Evolutionary conservation across 225 moss, liverwort and hornwort species (phyloP), one percentile per base, ranked within the genome.

Genomic region (Physcomitrellopsis africana): DNA sequence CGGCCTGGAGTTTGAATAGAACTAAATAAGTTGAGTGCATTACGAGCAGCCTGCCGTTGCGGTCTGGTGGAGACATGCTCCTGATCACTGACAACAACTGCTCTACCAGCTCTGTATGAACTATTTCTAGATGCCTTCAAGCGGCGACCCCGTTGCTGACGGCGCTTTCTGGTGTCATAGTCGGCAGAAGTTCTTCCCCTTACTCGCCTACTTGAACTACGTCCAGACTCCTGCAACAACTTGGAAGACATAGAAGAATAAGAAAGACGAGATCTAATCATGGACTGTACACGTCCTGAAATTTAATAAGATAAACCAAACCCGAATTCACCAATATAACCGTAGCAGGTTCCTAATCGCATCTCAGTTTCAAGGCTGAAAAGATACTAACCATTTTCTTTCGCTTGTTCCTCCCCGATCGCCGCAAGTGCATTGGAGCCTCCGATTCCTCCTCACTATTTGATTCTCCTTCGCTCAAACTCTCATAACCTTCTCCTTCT

Each of bases 361-460:
- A 51, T 8, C 57, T 52, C 4, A 63, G 47, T 19, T 58, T 51
- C 62, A 63, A 59, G 13, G 65, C 29, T 20, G 44, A 73, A 37
- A 12, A 60, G 46, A 53, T 54, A 65, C 82, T 69, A 20, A 85
- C 85, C 81, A 89, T 75, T 74, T 89, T 83, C 83, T 93, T 99
- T 60, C 93, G 90, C 57, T 99, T 99, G 64, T 99, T 99, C 81
- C 99, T 88, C 68, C 92, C 89, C 53, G 99, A 99, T 47, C 99
- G 90, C 53, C 99, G 87, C 19, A 99, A 83, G 26, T 86, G 89
- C 44, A 82, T 81, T 14, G 85, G 76, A 62, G 91, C 92, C 58
- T 93, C 91, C 24, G 76, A 58, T 48, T 82, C 90, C 51, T 93
- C 92, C 42, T 92, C 93, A 72, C 86, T 85, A 14, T 82, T 93